Conservation (phyloP, 371 early-diverging fungal species). For the Paraphysoderma sedebokerense region DNA sequence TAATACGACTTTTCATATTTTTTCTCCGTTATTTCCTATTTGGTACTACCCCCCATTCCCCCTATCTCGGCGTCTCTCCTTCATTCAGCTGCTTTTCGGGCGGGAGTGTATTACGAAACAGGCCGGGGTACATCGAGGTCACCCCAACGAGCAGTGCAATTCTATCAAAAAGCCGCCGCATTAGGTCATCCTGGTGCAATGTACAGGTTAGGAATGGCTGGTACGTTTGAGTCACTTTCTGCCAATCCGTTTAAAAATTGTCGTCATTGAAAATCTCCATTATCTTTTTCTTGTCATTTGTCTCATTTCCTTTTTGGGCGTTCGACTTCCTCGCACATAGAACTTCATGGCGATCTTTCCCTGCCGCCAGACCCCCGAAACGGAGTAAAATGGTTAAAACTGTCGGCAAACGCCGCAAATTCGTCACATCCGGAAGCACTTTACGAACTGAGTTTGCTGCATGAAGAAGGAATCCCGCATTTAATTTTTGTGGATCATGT, state of each 20-base stretch:
- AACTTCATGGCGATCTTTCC: constrained; percentile 52
- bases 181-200: constrained; percentile 48
- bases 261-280: too few relatives aligned
- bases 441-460: constrained; percentile 54
- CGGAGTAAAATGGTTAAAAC: constrained; percentile 63
- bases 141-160: constrained; percentile 40
- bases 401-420: constrained; percentile 53
- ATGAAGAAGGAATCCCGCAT: constrained; percentile 49
- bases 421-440: constrained; percentile 58
- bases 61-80: constrained; percentile 3
- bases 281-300: too few relatives aligned
- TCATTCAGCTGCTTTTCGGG: constrained; percentile 31
- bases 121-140: constrained; percentile 40
- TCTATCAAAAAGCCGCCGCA: constrained; percentile 54
- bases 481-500: constrained; percentile 51
- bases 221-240: too few relatives aligned
- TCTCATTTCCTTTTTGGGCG: too few relatives aligned
- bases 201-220: constrained; percentile 46
- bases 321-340: too few relatives aligned
- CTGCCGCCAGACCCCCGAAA: constrained; percentile 41
- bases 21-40: not conserved
- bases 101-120: constrained; percentile 49
- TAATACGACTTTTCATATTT: constrained; percentile 1
- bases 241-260: too few relatives aligned
- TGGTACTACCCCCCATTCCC: not conserved